Percentiles rank a stretch among this genome's conserved stretches.
phyloP scores from a whole-genome alignment of 2,329 filamentous ascomycete genomes.

The Pseudogymnoascus sp. region DNA sequence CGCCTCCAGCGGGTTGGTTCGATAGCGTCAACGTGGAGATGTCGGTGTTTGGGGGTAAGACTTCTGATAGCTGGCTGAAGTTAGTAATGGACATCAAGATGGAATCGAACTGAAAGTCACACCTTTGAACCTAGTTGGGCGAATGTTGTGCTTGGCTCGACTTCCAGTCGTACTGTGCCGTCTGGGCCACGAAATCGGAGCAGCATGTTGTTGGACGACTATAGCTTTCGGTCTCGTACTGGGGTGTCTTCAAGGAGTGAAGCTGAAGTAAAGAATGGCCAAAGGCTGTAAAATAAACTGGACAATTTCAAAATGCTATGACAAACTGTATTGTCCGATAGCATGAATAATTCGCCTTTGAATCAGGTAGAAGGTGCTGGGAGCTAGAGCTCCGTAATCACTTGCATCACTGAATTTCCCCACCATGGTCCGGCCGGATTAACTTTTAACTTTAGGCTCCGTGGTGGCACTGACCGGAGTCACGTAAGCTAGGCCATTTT shows the following conservation, averaged over 20 bases:
- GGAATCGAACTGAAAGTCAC: conserved; percentile 13
- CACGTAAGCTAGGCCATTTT: not conserved
- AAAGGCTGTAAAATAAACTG: not conserved
- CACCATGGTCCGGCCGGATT: conserved; percentile 4
- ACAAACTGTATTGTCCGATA: not conserved
- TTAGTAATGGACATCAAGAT: conserved; percentile 13
- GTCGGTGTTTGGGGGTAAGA: conserved; percentile 55
- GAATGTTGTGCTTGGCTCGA: conserved; percentile 69
- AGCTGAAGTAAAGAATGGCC: not conserved
- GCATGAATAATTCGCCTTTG: not conserved
- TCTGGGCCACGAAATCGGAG: conserved; percentile 83
- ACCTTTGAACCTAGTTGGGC: conserved; percentile 48
- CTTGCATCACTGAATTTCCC: conserved; percentile 7
- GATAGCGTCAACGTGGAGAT: conserved; percentile 51
- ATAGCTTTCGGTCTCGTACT: not conserved
- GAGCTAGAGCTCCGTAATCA: conserved; percentile 8
- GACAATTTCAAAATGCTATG: not conserved
- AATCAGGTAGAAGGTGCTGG: conserved; percentile 3
- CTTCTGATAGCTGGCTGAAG: conserved; percentile 41
- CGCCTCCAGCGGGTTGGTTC: conserved; percentile 49
- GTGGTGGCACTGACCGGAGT: not conserved
- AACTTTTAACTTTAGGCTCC: conserved; percentile 8
- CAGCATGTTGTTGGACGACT: conserved; percentile 50
- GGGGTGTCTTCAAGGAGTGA: not conserved
- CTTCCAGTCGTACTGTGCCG: conserved; percentile 79